These are phyloP conservation scores for Hyparrhenia diplandra DNA, from an alignment of 176 grass and related monocot species.

Conservation along the genomic window DNA sequence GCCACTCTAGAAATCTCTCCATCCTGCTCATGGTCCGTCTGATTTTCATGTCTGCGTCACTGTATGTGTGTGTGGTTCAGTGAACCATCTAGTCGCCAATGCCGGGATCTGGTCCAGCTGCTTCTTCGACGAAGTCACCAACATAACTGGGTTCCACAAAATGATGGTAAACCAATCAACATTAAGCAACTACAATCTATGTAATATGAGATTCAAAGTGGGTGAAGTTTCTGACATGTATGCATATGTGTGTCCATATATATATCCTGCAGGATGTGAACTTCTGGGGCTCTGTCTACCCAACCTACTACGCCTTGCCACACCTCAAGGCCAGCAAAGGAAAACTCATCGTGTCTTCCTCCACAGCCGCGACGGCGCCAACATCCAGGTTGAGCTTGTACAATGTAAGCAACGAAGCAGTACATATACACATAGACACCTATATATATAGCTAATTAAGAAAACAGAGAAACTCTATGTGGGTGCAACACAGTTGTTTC, in stretches of 20 bases:
- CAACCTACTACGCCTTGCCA: slow-evolving; percentile 59
- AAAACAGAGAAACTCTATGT: not conserved
- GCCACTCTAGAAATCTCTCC: not conserved
- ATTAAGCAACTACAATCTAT: not conserved
- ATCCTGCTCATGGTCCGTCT: not conserved
- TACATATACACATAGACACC: no score
- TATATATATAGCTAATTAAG: no score
- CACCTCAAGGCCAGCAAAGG: slow-evolving; percentile 54
- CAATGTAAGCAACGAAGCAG: slow-evolving; percentile 27
- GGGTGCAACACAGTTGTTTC: not conserved
- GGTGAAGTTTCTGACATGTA: not conserved
- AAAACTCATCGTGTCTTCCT: slow-evolving; percentile 48
- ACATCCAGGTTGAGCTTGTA: slow-evolving; percentile 50
- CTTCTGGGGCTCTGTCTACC: slow-evolving; percentile 70
- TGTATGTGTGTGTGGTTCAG: not conserved
- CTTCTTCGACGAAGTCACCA: slow-evolving; percentile 52
- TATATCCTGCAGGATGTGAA: slow-evolving; percentile 66
- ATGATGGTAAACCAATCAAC: slow-evolving; percentile 38
- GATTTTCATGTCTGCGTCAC: not conserved
- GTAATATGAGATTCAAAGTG: not conserved
- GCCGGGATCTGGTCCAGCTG: slow-evolving; percentile 51
- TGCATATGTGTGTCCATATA: not conserved
- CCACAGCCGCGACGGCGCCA: slow-evolving; percentile 28
- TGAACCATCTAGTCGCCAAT: slow-evolving; percentile 67
- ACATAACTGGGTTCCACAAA: slow-evolving; percentile 53